These are phyloP conservation scores for Fusarium scirpi DNA, from an alignment of 2,329 filamentous ascomycete genomes.

Conservation along the genomic window DNA sequence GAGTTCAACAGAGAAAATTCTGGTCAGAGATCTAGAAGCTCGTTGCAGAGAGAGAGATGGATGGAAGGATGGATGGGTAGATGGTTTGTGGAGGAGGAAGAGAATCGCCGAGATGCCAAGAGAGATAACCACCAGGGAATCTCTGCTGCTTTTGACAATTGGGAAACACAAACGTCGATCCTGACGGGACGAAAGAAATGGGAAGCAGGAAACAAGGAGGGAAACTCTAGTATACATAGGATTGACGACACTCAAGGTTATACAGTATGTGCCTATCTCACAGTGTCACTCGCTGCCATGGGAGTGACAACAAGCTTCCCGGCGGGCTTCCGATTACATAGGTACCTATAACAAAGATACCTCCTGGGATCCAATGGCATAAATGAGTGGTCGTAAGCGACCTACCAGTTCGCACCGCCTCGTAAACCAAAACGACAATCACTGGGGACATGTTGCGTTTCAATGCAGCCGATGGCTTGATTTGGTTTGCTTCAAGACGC, in stretches of 20 bases:
- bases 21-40: background rate
- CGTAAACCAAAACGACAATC: conserved; percentile 19
- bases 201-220: conserved; percentile 1
- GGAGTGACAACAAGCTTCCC: conserved; percentile 11
- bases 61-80: background rate
- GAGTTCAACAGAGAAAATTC: background rate
- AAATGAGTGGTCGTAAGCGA: conserved; percentile 1
- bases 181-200: background rate
- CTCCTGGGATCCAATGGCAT: background rate
- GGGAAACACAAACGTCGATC: conserved; percentile 13
- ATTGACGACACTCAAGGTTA: conserved; percentile 4
- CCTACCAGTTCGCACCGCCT: conserved; percentile 13
- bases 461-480: conserved; percentile 18
- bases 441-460: conserved; percentile 31
- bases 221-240: conserved; percentile 10
- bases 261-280: conserved; percentile 30
- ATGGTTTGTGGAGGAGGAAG: conserved; percentile 17
- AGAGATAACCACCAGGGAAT: conserved; percentile 37
- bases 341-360: background rate
- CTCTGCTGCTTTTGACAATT: conserved; percentile 29
- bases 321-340: conserved; percentile 6
- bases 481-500: conserved; percentile 7
- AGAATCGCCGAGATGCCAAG: conserved; percentile 36
- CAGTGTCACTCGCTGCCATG: conserved; percentile 33
- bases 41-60: conserved; percentile 14